Conservation (phyloP, 768 basidiomycete genomes). For the Lactarius hatsudake region DNA sequence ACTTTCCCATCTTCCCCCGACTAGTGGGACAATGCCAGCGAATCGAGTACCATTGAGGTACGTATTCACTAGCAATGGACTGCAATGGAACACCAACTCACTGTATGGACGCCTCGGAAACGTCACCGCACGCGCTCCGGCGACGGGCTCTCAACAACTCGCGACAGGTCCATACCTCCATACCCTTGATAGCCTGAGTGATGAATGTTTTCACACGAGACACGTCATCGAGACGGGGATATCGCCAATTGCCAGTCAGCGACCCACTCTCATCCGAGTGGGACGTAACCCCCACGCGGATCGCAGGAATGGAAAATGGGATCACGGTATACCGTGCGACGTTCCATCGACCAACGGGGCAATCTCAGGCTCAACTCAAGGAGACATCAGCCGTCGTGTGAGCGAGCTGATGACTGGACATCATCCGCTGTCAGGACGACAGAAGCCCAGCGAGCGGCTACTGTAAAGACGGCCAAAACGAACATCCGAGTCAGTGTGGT, state of each 20-base stretch:
- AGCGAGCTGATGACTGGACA: neutral
- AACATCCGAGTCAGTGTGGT: neutral
- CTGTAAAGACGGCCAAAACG: neutral
- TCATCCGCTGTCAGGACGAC: conserved; percentile 22
- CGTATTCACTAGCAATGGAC: neutral
- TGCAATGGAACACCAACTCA: neutral
- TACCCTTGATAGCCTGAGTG: neutral
- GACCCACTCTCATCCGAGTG: neutral
- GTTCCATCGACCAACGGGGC: conserved; percentile 12
- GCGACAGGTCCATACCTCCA: neutral
- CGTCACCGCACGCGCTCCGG: neutral
- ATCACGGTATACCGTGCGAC: conserved; percentile 15
- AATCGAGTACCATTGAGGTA: neutral
- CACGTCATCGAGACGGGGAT: no score
- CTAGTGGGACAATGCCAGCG: neutral
- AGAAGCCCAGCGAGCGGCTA: conserved; percentile 4
- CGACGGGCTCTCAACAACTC: neutral
- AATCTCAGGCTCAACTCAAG: neutral
- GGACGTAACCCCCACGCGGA: conserved; percentile 6
- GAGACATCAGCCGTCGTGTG: neutral
- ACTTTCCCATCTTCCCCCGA: neutral
- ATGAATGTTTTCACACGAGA: neutral
- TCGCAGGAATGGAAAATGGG: neutral
- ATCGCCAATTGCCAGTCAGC: neutral
- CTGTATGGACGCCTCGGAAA: neutral